These are phyloP conservation scores for Glebionis coronaria DNA, from an alignment of 129 eudicot genomes.

Conservation along the genomic window DNA sequence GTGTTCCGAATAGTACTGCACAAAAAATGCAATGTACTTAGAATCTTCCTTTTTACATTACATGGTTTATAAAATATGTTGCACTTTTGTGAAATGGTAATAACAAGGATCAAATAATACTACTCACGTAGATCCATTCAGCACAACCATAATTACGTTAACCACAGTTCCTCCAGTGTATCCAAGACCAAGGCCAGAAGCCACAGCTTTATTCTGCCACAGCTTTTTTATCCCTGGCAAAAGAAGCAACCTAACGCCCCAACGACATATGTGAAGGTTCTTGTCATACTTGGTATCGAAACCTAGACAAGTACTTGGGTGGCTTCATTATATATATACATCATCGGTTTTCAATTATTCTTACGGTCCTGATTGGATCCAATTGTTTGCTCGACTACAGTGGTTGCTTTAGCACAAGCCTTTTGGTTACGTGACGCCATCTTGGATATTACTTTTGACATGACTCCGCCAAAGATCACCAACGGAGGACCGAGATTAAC, in stretches of 20 bases:
- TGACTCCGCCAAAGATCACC: constrained; percentile 59
- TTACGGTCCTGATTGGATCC: constrained; percentile 91
- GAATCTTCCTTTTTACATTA: no score
- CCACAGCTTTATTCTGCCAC: no score
- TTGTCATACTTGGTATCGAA: no score
- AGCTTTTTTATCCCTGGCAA: constrained; percentile 84
- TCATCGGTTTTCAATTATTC: no score
- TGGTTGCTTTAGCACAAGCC: constrained; percentile 83
- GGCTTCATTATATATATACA: no score
- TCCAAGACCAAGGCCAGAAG: constrained; percentile 59
- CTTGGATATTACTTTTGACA: constrained; percentile 56
- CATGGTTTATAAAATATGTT: no score
- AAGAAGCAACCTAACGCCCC: constrained; percentile 68
- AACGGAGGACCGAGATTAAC: constrained; percentile 66
- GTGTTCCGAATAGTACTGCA: background rate
- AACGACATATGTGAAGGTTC: constrained; percentile 6
- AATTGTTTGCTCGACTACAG: constrained; percentile 76
- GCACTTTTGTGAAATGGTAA: no score
- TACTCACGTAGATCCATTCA: constrained; percentile 78
- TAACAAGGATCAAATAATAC: background rate
- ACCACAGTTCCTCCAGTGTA: constrained; percentile 73
- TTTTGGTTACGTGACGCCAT: constrained; percentile 78
- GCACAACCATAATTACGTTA: constrained; percentile 64
- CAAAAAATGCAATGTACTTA: no score
- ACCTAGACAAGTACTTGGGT: no score